Base-by-base conservation (phyloP, 805 yeast species). In the Candida endomychidarum region DNA sequence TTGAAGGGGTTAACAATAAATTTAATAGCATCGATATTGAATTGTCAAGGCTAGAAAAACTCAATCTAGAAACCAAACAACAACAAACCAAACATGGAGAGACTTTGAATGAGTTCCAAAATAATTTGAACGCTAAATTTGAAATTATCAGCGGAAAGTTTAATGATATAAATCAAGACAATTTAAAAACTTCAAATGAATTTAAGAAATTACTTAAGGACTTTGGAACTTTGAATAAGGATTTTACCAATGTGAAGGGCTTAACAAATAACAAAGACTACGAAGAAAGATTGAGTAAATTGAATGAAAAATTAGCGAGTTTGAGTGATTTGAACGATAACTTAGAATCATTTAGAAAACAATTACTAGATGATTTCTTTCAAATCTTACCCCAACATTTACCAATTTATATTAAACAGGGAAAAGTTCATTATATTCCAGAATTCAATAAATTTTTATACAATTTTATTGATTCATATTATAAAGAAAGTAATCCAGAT, bases 381-480 rank as follows among this genome's bases (percentile, higher is more conserved):
- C 44, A 47, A 3, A 33, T 46, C 2, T 48, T 67, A 15, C 70
- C 72, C 3, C 46, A 51, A 2, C 53, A 56, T 18, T 47, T 65
- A 9, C 72, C 72, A 1, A 30, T 46, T 21, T 63, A 54, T 43
- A 45, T 58, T 16, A 58, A 59, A 36, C 50, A 67, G 37, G 50
- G 51, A 9, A 61, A 63, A 35, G 53, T 69, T n/a, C 70, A 64
- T 38, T 62, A 60, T 34, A 41, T 58, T 3, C 72, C 74, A 0
- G 71, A 66, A 41, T 68, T 69, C 43, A 66, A 61, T 26, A 57
- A 60, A 31, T 65, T 56, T 41, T 48, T 67, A 35, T 57, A 52
- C 39, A 50, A 54, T 23, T 64, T 67, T 34, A 45, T 66, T 15
- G 68, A 62, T n/a, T 56, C 52, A 15, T 55, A 55, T 36, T 28